phyloP scores from a whole-genome alignment of 2,329 filamentous ascomycete species.

The Onygena corvina region DNA sequence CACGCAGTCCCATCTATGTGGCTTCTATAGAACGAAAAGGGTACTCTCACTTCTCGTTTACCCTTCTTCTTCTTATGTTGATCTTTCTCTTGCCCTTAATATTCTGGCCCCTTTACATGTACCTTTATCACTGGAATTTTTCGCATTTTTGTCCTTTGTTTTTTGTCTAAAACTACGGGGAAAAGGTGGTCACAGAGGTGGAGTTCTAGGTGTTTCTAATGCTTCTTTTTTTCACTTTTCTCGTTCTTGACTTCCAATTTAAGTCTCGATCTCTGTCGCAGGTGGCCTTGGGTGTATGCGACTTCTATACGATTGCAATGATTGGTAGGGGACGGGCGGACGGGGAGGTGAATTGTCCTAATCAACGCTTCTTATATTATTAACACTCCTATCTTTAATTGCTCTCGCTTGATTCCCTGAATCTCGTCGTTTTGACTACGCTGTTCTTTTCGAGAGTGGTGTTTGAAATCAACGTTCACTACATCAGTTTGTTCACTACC shows the following conservation, averaged over 20 bases:
- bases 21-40: not conserved
- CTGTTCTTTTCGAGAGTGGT: no score
- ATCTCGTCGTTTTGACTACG: not conserved
- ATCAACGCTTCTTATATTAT: not conserved
- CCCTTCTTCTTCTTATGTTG: not conserved
- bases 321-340: slow-evolving; percentile 1
- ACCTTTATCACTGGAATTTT: not conserved
- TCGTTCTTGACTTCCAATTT: not conserved
- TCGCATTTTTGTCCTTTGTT: not conserved
- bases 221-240: not conserved
- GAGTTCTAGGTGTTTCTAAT: not conserved
- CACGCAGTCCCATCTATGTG: not conserved
- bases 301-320: not conserved
- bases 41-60: not conserved
- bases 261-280: not conserved
- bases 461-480: no score
- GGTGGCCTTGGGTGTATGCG: not conserved
- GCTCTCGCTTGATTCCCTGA: not conserved
- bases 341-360: not conserved
- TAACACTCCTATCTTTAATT: not conserved
- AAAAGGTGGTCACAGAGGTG: slow-evolving; percentile 1
- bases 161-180: not conserved
- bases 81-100: not conserved
- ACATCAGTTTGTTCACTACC: no score
- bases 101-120: not conserved